These are phyloP conservation scores for Bipolaris cookei DNA, from an alignment of 2,329 filamentous ascomycete species.

Conservation along the genomic window DNA sequence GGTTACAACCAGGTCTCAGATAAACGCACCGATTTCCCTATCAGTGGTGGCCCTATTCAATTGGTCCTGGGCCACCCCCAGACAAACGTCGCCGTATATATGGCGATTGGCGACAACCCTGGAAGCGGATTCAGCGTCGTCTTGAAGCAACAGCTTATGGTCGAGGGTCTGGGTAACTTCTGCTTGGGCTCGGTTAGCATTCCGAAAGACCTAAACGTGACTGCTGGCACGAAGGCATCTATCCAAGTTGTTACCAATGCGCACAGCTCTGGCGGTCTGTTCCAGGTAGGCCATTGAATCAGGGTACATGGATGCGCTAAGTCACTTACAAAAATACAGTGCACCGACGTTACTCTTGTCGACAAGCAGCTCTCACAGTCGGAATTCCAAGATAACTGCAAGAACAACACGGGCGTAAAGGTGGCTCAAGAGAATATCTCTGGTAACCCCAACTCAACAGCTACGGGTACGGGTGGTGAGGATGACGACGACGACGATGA, in stretches of 20 bases:
- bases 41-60: constrained; percentile 59
- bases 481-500: background rate
- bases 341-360: constrained; percentile 74
- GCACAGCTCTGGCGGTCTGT: constrained; percentile 65
- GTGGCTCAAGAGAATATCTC: constrained; percentile 50
- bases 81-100: constrained; percentile 60
- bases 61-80: constrained; percentile 60
- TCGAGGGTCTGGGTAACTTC: constrained; percentile 67
- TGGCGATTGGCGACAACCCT: constrained; percentile 60
- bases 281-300: constrained; percentile 58
- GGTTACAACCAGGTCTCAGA: constrained; percentile 53
- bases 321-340: constrained; percentile 53
- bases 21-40: constrained; percentile 58
- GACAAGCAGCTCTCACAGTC: constrained; percentile 56
- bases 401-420: constrained; percentile 63
- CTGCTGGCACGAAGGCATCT: constrained; percentile 68
- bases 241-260: constrained; percentile 73
- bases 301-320: background rate
- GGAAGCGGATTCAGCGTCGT: constrained; percentile 72
- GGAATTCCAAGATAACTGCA: constrained; percentile 59
- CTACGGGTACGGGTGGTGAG: background rate
- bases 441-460: constrained; percentile 57
- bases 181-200: constrained; percentile 68
- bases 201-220: constrained; percentile 58
- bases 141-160: constrained; percentile 66